Evolutionary conservation across 306 rosid species (phyloP).

Genomic region (Hippophae rhamnoides): DNA sequence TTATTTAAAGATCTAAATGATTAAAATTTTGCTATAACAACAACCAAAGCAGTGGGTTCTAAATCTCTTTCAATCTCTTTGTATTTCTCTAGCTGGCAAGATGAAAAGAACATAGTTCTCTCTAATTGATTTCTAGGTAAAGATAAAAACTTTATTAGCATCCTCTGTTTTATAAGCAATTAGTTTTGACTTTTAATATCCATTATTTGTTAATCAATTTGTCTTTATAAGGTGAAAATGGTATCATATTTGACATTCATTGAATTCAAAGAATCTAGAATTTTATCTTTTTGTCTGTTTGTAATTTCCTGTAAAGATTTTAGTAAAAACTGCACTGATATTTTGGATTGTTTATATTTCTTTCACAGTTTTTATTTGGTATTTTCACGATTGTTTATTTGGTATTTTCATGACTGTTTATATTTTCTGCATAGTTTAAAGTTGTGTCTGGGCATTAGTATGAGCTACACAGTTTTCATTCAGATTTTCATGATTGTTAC

Average conservation of each 20-base stretch:
- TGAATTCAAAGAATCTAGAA: slow-evolving; percentile 73
- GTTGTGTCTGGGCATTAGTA: too few species aligned
- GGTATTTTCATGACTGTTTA: too few species aligned
- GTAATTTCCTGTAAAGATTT: too few species aligned
- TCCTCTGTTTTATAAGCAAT: neutral
- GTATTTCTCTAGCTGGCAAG: slow-evolving; percentile 76
- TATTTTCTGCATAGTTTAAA: too few species aligned
- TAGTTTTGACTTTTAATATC: neutral
- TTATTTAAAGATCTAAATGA: slow-evolving; percentile 25
- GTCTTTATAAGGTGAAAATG: slow-evolving; percentile 44
- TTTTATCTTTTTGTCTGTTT: slow-evolving; percentile 25
- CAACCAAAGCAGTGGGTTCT: slow-evolving; percentile 75
- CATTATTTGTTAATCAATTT: neutral
- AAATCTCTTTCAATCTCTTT: slow-evolving; percentile 65
- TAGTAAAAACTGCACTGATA: too few species aligned
- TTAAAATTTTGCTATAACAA: slow-evolving; percentile 29
- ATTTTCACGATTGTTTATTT: too few species aligned
- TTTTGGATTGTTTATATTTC: too few species aligned
- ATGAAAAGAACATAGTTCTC: slow-evolving; percentile 60
- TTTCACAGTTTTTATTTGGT: too few species aligned
- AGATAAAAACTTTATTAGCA: neutral
- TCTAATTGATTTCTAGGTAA: slow-evolving; percentile 52
- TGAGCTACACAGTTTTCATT: too few species aligned
- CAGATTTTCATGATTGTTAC: too few species aligned
- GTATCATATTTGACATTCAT: slow-evolving; percentile 61